These are phyloP conservation scores for Mesembryanthemum crystallinum DNA, from an alignment of 148 eudicot genomes.

Conservation along the genomic window DNA sequence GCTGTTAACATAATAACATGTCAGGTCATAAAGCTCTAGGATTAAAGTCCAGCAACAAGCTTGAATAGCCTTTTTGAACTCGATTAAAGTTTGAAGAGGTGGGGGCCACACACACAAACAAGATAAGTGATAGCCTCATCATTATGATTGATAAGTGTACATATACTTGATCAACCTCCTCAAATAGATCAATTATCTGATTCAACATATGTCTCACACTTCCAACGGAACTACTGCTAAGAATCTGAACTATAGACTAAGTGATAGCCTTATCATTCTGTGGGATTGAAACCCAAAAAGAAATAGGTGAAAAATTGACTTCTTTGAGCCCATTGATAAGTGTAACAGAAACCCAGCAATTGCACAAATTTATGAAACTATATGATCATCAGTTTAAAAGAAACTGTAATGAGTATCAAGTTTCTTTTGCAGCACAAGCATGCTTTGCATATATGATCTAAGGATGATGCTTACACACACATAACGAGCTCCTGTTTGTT, in stretches of 20 bases:
- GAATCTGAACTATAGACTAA: neutral
- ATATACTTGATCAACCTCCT: no score
- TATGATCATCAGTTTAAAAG: neutral
- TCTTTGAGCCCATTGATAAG: no score
- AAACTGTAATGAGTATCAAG: neutral
- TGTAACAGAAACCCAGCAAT: neutral
- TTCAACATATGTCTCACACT: neutral
- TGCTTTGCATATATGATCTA: constrained; percentile 5
- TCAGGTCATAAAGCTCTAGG: neutral
- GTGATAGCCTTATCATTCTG: neutral
- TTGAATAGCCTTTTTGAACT: neutral
- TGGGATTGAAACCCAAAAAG: neutral
- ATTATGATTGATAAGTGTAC: no score
- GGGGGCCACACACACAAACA: no score
- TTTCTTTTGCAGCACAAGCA: neutral
- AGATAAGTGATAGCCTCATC: no score
- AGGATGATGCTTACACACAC: constrained; percentile 2
- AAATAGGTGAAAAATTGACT: neutral
- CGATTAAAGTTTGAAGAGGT: neutral
- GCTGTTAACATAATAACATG: neutral
- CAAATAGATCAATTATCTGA: no score
- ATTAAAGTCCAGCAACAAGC: neutral
- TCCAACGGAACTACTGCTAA: neutral
- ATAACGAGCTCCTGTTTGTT: neutral
- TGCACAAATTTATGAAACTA: neutral